Conservation (phyloP, 257 asterid genomes). For the Nyctanthes arbortristis region DNA sequence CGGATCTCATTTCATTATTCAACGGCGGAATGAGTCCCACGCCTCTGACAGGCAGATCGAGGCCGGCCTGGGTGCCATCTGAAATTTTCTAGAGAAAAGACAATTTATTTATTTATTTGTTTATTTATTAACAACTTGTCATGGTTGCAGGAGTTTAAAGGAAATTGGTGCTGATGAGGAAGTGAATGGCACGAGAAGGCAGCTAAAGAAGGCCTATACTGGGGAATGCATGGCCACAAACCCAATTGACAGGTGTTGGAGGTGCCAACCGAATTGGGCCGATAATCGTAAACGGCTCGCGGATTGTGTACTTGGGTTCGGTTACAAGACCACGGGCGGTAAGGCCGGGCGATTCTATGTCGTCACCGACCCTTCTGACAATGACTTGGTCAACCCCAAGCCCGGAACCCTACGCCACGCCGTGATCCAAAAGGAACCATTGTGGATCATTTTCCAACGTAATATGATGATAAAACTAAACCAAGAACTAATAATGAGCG, state of each 20-base stretch:
- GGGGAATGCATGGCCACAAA: constrained; percentile 43
- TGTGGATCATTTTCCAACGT: constrained; percentile 34
- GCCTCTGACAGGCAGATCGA: too few species aligned
- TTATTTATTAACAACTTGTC: not conserved
- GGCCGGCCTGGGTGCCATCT: too few species aligned
- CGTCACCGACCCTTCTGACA: constrained; percentile 28
- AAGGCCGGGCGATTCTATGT: constrained; percentile 25
- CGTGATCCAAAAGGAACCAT: constrained; percentile 35
- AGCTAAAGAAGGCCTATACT: constrained; percentile 5
- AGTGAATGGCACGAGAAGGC: constrained; percentile 33
- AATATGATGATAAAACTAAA: constrained; percentile 31
- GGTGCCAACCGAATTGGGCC: constrained; percentile 40
- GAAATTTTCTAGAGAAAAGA: not conserved
- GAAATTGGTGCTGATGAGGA: not conserved
- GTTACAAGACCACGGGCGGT: constrained; percentile 37
- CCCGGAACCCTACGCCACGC: constrained; percentile 46
- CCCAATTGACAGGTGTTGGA: constrained; percentile 47
- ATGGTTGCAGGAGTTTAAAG: constrained; percentile 22
- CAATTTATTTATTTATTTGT: not conserved
- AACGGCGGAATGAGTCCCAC: too few species aligned
- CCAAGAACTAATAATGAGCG: constrained; percentile 31
- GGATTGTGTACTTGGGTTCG: constrained; percentile 37
- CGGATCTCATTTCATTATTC: too few species aligned
- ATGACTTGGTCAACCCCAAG: constrained; percentile 25
- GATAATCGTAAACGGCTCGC: constrained; percentile 33